Conservation (phyloP, 2,329 filamentous ascomycete genomes). For the Colletotrichum gigasporum region DNA sequence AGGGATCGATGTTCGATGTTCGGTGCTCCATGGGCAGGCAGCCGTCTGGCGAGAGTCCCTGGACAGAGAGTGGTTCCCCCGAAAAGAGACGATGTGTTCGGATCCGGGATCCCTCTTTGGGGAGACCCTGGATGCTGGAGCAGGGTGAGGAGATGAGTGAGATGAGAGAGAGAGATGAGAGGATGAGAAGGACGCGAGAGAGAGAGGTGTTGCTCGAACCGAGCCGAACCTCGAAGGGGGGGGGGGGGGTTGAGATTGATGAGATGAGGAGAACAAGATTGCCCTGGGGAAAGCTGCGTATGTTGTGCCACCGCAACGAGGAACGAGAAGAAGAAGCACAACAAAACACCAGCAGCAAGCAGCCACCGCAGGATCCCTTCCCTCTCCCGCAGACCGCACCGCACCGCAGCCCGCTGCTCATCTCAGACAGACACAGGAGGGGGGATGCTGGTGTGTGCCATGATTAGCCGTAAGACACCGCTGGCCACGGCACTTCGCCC, state of each 20-base stretch:
- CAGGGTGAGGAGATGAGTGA: neutral
- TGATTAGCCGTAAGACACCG: conserved; percentile 14
- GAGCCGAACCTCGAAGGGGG: neutral
- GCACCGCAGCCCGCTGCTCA: neutral
- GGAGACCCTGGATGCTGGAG: neutral
- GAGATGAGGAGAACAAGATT: no score
- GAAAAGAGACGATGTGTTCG: conserved; percentile 13
- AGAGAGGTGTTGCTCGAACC: neutral
- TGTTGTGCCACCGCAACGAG: conserved; percentile 18
- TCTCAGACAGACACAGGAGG: conserved; percentile 7
- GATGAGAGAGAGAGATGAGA: neutral
- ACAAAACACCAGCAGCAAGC: neutral
- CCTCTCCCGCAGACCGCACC: neutral
- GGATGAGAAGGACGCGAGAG: neutral
- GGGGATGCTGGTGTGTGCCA: neutral
- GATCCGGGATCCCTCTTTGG: conserved; percentile 2
- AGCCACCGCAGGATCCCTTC: no score
- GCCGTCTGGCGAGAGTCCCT: no score
- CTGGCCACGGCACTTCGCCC: conserved; percentile 2
- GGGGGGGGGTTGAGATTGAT: neutral
- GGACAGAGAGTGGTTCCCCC: no score
- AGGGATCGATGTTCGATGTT: conserved; percentile 4
- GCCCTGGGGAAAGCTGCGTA: conserved; percentile 15
- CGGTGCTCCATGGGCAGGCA: neutral
- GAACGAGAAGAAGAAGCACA: neutral